phyloP scores from a whole-genome alignment of 2,329 filamentous ascomycete genomes.

The Magnaporthiopsis incrustans region DNA sequence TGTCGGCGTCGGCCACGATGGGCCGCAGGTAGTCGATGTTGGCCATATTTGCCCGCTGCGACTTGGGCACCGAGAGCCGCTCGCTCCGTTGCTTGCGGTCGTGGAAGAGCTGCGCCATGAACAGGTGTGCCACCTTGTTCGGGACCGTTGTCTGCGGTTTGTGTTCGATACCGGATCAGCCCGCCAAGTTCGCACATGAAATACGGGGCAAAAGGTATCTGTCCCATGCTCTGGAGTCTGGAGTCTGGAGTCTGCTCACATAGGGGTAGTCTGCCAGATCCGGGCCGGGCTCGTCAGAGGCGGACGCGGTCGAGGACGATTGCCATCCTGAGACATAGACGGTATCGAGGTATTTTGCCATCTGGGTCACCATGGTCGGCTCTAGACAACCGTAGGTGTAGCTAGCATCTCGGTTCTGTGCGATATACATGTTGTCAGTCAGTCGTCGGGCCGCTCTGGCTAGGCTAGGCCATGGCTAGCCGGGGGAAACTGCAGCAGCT shows the following conservation, averaged over 20 bases:
- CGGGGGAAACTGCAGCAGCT: too few species aligned
- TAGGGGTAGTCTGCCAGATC: slow-evolving; percentile 98
- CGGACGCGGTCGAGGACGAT: slow-evolving; percentile 90
- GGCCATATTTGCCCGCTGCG: slow-evolving; percentile 61
- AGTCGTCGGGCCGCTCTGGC: neutral
- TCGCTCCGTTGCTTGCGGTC: slow-evolving; percentile 98
- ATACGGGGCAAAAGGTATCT: slow-evolving; percentile 30
- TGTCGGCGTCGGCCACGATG: slow-evolving; percentile 95
- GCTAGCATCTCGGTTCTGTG: slow-evolving; percentile 58
- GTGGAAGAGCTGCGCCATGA: slow-evolving; percentile 98
- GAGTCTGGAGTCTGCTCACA: slow-evolving; percentile 29
- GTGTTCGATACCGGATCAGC: neutral
- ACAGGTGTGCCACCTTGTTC: slow-evolving; percentile 95
- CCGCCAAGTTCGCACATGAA: neutral
- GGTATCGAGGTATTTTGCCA: slow-evolving; percentile 98
- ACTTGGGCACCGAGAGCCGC: slow-evolving; percentile 68
- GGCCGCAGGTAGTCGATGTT: slow-evolving; percentile 92
- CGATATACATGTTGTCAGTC: neutral
- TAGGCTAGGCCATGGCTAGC: too few species aligned
- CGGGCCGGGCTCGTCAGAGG: slow-evolving; percentile 90
- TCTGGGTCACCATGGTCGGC: slow-evolving; percentile 97
- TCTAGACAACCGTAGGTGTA: slow-evolving; percentile 97
- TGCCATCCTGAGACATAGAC: slow-evolving; percentile 99
- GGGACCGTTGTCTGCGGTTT: slow-evolving; percentile 70
- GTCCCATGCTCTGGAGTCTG: slow-evolving; percentile 20